Evolutionary conservation across 225 moss, liverwort and hornwort species (phyloP), one percentile per base, ranked within the genome.

Genomic region (Anthoceros angustus): DNA sequence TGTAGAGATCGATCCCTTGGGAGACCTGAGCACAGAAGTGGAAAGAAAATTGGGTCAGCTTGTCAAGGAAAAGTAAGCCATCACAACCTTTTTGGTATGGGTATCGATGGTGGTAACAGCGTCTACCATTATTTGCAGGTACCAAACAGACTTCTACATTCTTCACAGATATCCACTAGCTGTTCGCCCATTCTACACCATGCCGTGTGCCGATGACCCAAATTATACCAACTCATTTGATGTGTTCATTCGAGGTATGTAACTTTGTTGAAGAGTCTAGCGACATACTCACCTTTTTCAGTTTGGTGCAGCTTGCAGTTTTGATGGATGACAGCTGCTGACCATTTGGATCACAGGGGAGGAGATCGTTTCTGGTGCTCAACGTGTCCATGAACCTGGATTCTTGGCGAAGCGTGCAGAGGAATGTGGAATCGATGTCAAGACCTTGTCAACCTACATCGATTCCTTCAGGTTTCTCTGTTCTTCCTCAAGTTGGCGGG

Each of bases 331-430:
- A 40, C 10, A 26, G 0, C 23, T n/a, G 20, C 21, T 62, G n/a
- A 32, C 45, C 16, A 46, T 41, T 40, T 67, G 46, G 10, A 62
- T 14, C 72, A 66, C 63, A 93, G 94, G 94, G 0, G 94, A 95
- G 83, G 90, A 90, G 66, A 90, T 95, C 25, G 83, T 95, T 61
- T 95, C 94, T 49, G 88, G 94, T 43, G 94, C 90, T 14, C 88
- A 90, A 71, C 90, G 94, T 78, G 64, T 90, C 18, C 90, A 90
- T 67, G 88, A 95, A 70, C 77, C 84, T 62, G 86, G 86, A 39
- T 64, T 90, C n/a, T 74, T 95, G 46, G 76, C 63, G 14, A 86
- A 65, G 66, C 76, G 83, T 39, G 85, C 82, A 41, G 78, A 64
- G 0, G 87, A 80, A 63, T 77, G 72, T 69, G 90, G 94, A 64